These are phyloP conservation scores for Plenodomus lindquistii DNA, from an alignment of 2,329 filamentous ascomycete species.

Conservation along the genomic window DNA sequence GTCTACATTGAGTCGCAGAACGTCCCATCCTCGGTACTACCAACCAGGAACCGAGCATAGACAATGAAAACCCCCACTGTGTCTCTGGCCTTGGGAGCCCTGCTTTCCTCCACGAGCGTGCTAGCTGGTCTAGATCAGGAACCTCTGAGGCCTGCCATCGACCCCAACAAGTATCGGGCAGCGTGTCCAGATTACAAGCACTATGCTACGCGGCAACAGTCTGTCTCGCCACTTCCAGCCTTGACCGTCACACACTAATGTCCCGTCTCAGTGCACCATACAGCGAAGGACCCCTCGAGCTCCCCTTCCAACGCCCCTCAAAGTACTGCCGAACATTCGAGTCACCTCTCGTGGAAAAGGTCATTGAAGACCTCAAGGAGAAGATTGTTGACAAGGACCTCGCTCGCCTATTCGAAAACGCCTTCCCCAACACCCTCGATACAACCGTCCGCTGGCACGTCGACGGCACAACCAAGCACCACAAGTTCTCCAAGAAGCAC, in stretches of 20 bases:
- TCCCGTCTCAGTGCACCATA: slow-evolving; percentile 66
- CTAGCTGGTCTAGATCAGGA: slow-evolving; percentile 31
- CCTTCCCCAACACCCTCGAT: slow-evolving; percentile 89
- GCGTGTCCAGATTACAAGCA: slow-evolving; percentile 69
- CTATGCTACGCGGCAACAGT: slow-evolving; percentile 66
- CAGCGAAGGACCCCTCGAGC: slow-evolving; percentile 74
- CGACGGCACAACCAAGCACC: slow-evolving; percentile 55
- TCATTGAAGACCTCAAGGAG: slow-evolving; percentile 80
- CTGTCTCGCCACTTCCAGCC: slow-evolving; percentile 29
- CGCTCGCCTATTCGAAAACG: slow-evolving; percentile 90
- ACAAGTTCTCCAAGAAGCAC: slow-evolving; percentile 43
- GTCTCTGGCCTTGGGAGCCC: slow-evolving; percentile 12
- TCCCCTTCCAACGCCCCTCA: slow-evolving; percentile 86
- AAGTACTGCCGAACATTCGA: slow-evolving; percentile 84
- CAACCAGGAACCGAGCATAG: background rate
- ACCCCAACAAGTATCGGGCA: slow-evolving; percentile 41
- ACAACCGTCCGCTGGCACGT: slow-evolving; percentile 89
- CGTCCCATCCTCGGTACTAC: too few species aligned
- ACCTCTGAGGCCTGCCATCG: slow-evolving; percentile 31
- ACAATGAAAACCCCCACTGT: slow-evolving; percentile 21
- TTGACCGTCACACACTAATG: background rate
- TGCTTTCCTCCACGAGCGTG: slow-evolving; percentile 10
- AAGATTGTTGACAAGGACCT: slow-evolving; percentile 84
- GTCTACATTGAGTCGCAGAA: too few species aligned
- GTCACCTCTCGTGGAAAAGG: slow-evolving; percentile 82